Evolutionary conservation across 1,139 yeast species (phyloP).

Genomic region (Nakaseomyces glabratus): DNA sequence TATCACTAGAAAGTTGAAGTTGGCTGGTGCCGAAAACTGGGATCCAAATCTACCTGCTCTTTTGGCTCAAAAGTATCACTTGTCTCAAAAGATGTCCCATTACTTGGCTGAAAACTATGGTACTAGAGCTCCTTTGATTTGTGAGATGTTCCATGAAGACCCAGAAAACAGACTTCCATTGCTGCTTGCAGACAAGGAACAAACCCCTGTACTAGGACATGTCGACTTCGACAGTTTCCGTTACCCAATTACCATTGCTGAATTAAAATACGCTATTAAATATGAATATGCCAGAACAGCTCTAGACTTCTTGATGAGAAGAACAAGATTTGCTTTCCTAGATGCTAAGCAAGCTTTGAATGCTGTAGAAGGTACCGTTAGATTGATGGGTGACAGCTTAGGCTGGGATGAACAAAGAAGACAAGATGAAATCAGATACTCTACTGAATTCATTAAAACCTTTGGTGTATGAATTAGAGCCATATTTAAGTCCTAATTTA

Average conservation of each 20-base stretch:
- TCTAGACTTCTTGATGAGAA: constrained; percentile 82
- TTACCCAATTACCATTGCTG: constrained; percentile 90
- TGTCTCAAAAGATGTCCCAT: constrained; percentile 69
- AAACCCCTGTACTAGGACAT: constrained; percentile 20
- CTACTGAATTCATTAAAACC: constrained; percentile 51
- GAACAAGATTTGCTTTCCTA: constrained; percentile 87
- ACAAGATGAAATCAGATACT: constrained; percentile 44
- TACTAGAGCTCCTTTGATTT: constrained; percentile 73
- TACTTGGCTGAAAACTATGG: constrained; percentile 87
- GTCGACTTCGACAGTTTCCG: constrained; percentile 41
- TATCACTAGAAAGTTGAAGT: constrained; percentile 50
- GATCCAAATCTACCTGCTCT: constrained; percentile 65
- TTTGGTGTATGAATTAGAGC: constrained; percentile 36
- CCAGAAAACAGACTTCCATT: constrained; percentile 53
- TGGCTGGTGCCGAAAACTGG: constrained; percentile 74
- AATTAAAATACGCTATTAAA: constrained; percentile 69
- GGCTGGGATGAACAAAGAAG: constrained; percentile 62
- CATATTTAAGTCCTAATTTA: background rate
- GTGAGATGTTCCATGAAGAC: constrained; percentile 50
- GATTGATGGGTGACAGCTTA: constrained; percentile 72
- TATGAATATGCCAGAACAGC: constrained; percentile 87
- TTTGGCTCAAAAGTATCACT: constrained; percentile 67
- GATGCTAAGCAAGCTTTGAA: constrained; percentile 77
- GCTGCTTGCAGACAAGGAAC: constrained; percentile 42
- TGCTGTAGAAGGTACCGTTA: constrained; percentile 80